Evolutionary conservation across 73 alveolate genomes (phyloP).

Genomic region (Paramecium octaurelia): DNA sequence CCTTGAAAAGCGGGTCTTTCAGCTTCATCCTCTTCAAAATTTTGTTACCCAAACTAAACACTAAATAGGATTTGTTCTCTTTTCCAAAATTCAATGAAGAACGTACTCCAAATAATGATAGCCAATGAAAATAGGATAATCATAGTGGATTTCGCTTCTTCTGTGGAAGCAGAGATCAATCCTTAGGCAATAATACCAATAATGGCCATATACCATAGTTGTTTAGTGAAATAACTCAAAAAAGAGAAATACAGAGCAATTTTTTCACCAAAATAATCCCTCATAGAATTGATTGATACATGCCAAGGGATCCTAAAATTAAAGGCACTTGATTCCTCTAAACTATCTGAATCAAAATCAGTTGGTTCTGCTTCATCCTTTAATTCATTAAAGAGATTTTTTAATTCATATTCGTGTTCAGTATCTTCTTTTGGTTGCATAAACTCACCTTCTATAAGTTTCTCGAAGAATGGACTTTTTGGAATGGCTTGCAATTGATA

Average conservation of each 20-base stretch:
- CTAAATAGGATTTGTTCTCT: constrained; percentile 48
- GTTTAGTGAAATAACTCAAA: constrained; percentile 20
- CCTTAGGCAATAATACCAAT: constrained; percentile 36
- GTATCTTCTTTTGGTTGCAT: constrained; percentile 24
- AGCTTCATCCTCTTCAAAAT: constrained; percentile 61
- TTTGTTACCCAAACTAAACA: constrained; percentile 44
- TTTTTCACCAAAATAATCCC: constrained; percentile 64
- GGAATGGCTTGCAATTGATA: neutral
- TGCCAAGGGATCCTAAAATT: constrained; percentile 49
- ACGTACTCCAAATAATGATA: constrained; percentile 47
- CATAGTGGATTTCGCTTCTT: neutral
- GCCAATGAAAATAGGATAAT: constrained; percentile 1
- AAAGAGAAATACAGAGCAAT: constrained; percentile 51
- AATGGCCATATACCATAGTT: constrained; percentile 19
- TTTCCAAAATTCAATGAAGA: constrained; percentile 59
- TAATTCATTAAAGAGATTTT: constrained; percentile 21
- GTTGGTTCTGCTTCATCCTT: constrained; percentile 46
- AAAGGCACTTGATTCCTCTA: constrained; percentile 6
- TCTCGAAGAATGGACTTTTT: constrained; percentile 34
- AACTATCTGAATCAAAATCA: constrained; percentile 46
- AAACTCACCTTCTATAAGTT: neutral
- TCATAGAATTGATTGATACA: constrained; percentile 2
- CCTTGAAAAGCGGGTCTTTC: constrained; percentile 63
- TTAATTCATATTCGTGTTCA: constrained; percentile 17
- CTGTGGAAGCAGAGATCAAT: neutral